Base-by-base conservation (phyloP, 1,139 yeast genomes). In the Saccharomyces hybrid region DNA sequence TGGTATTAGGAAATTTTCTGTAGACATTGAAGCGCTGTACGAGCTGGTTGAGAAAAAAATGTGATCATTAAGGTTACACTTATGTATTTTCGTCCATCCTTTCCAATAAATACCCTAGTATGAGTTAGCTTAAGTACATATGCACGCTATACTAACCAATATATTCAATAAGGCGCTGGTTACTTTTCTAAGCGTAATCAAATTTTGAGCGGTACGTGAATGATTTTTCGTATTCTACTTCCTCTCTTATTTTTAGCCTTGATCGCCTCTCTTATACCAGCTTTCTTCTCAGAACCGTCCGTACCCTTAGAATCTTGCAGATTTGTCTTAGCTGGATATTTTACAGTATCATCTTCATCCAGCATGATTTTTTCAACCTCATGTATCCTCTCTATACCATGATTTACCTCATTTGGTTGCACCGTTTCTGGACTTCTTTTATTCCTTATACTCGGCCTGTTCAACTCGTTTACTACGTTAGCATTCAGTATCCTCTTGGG, bases 1-100 rank as follows among this genome's bases (percentile, higher is more conserved):
- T 71, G 99, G 99, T 81, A 93, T 93, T 78, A 87, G 98, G 80
- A 82, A 83, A 75, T 93, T 93, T 75, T 88, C 96, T 67, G 91
- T 87, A 73, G 99, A 93, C 73, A 88, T 95, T 66, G 83, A 76
- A 65, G 85, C 96, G 59, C 83, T 93, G 72, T 79, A 86, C 74
- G 76, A 81, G 64, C 79, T 84, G 70, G 81, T 93, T 74, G 88
- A 86, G 76, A 73, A 79, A 67, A 88, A 81, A 77, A 78, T 88
- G 63, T 70, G 76, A 65, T 73, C 75, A 58, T 58, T 47, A 54
- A 27, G 20, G 20, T 8, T 44, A 13, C 9, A 44, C 29, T 13
- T n/a, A 44, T 13, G 3, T 44, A 25, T 4, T 31, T 13, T 14
- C 16, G 9, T 27, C 9, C 29, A 27, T n/a, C 16, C 9, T 44